These are phyloP conservation scores for Colletotrichum somersetense DNA, from an alignment of 2,329 filamentous ascomycete species.

Conservation along the genomic window DNA sequence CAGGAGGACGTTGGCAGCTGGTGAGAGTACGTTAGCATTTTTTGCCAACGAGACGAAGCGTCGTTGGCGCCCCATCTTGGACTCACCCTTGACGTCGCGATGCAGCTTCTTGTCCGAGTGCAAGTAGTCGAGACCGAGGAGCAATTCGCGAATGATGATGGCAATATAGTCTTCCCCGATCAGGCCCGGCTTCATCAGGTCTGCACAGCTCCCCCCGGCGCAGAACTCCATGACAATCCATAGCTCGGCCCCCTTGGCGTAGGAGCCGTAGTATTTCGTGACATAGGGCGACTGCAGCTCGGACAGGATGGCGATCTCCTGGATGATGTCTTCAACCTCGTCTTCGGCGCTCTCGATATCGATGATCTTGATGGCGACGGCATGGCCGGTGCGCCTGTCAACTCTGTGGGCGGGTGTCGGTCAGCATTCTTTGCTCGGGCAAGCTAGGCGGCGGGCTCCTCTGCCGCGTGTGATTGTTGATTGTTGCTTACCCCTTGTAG, in stretches of 20 bases:
- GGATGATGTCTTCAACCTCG: conserved; percentile 99
- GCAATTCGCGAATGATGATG: conserved; percentile 90
- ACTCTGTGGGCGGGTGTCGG: conserved; percentile 68
- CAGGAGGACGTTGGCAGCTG: conserved; percentile 93
- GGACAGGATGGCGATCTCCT: conserved; percentile 97
- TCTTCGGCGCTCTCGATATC: conserved; percentile 99
- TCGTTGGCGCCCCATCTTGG: not conserved
- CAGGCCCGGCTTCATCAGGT: conserved; percentile 92
- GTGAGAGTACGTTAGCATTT: not conserved
- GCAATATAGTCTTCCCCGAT: conserved; percentile 97
- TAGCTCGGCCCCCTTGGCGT: conserved; percentile 92
- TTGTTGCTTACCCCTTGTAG: conserved; percentile 83
- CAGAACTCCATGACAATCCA: conserved; percentile 99
- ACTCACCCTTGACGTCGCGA: conserved; percentile 90
- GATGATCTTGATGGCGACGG: conserved; percentile 98
- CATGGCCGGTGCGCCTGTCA: conserved; percentile 91
- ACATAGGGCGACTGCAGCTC: conserved; percentile 96
- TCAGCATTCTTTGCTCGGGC: not conserved
- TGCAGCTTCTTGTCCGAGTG: conserved; percentile 97
- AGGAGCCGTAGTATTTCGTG: conserved; percentile 97
- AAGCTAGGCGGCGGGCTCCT: not conserved
- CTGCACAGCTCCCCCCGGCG: conserved; percentile 94
- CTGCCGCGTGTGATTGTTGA: not conserved
- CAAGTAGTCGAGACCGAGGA: conserved; percentile 91
- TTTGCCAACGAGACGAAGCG: not conserved